Evolutionary conservation across 169 alveolate species (phyloP).

Genomic region (Plasmodium chabaudi): DNA sequence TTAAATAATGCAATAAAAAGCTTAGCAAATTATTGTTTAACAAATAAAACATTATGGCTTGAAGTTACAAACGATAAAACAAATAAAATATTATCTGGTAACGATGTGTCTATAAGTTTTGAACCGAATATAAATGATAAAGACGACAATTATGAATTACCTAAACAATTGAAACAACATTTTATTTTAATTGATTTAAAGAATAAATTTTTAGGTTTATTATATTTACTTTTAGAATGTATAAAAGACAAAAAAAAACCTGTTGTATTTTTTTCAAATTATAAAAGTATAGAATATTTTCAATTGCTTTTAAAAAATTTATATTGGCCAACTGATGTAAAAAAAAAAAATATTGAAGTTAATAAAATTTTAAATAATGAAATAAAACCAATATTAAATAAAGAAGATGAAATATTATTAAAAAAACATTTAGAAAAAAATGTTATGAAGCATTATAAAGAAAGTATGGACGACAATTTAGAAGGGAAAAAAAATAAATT

Average conservation of each 20-base stretch:
- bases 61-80: neutral
- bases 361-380: slow-evolving; percentile 21
- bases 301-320: slow-evolving; percentile 69
- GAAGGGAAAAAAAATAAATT: slow-evolving; percentile 3
- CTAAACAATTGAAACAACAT: slow-evolving; percentile 44
- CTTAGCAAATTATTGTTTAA: slow-evolving; percentile 84
- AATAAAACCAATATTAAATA: slow-evolving; percentile 4
- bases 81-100: neutral
- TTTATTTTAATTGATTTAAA: slow-evolving; percentile 25
- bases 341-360: slow-evolving; percentile 46
- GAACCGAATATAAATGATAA: neutral
- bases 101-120: neutral
- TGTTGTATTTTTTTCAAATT: slow-evolving; percentile 83
- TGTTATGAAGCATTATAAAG: neutral
- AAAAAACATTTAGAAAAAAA: slow-evolving; percentile 23
- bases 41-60: slow-evolving; percentile 78
- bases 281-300: slow-evolving; percentile 79
- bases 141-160: slow-evolving; percentile 9
- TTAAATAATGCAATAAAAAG: slow-evolving; percentile 85
- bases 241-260: slow-evolving; percentile 28
- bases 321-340: slow-evolving; percentile 82
- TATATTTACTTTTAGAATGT: slow-evolving; percentile 23
- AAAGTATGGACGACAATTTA: neutral
- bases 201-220: slow-evolving; percentile 23
- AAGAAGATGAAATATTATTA: slow-evolving; percentile 28